Evolutionary conservation across 106 monocot genomes (phyloP), one percentile per base, ranked within the genome.

Genomic region (Phalaenopsis equestris): DNA sequence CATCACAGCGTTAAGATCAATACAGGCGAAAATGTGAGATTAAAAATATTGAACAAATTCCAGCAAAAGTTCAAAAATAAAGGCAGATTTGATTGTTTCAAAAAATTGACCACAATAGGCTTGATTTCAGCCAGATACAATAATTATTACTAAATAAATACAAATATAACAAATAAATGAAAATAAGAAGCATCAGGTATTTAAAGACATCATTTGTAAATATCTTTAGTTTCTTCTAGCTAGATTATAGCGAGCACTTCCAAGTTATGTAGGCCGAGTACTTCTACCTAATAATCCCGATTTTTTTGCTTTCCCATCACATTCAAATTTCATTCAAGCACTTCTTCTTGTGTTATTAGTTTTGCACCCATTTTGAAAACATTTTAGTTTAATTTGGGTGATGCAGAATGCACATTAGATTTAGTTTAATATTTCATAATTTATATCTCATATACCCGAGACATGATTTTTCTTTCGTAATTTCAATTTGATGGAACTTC

Each of bases 191-290:
- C 37, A 70, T 36, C 23, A 14, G 39, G 12, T 70, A 70, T 65
- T 65, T 23, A 65, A 65, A 65, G 64, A 65, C 64, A 65, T 14
- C 10, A 65, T 65, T 14, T 70, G 39, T 70, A 70, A 70, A 61
- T 21, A 21, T 70, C 14, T 70, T 70, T 70, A 11, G 38, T 38
- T 38, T 21, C 38, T 14, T 70, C 0, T 70, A 70, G 70, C 8
- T 36, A 38, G 39, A 70, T 65, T 65, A 24, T 17, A 61, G 61
- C 6, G 18, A n/a, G 52, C 12, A 48, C 10, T 0, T 48, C 48
- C 48, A 48, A 48, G 9, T 10, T 48, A 8, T 48, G 9, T 48
- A 48, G 8, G 10, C 48, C 48, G 10, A 48, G 48, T 48, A 6
- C 48, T 48, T 48, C 48, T 48, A 9, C 9, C 48, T 48, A 48